Conservation (phyloP, 2,329 filamentous ascomycete species). For the Penicillium freii region DNA sequence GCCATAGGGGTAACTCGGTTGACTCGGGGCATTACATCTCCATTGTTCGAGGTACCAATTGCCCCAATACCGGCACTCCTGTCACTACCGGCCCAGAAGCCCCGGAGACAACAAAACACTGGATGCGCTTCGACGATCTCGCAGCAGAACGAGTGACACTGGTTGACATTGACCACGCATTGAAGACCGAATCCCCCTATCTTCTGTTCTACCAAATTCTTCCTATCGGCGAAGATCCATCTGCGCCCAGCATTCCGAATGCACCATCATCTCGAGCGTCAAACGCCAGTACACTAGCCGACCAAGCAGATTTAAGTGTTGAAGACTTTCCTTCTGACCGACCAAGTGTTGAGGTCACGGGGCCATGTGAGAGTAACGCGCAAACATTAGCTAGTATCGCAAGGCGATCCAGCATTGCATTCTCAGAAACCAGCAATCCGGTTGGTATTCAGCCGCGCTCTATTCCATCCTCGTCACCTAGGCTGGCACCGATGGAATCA, state of each 20-base stretch:
- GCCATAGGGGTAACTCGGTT: constrained; percentile 81
- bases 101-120: constrained; percentile 69
- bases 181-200: constrained; percentile 88
- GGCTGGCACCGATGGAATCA: constrained; percentile 28
- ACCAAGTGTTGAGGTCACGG: constrained; percentile 41
- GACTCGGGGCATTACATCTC: constrained; percentile 90
- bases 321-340: constrained; percentile 30
- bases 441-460: constrained; percentile 21
- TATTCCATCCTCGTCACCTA: constrained; percentile 26
- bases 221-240: constrained; percentile 70
- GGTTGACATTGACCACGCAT: constrained; percentile 73
- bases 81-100: constrained; percentile 27
- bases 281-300: constrained; percentile 18
- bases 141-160: constrained; percentile 66
- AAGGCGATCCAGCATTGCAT: constrained; percentile 30
- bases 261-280: constrained; percentile 30
- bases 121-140: constrained; percentile 94
- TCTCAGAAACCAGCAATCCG: constrained; percentile 24
- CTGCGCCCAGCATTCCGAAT: constrained; percentile 36
- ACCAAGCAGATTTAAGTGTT: constrained; percentile 1
- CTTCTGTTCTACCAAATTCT: constrained; percentile 93
- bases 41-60: constrained; percentile 69
- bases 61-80: constrained; percentile 34
- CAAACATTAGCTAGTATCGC: constrained; percentile 16
- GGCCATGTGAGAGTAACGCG: constrained; percentile 24